A percentile compares a stretch with the other conserved stretches of the same genome.
Conservation (phyloP, 2,329 filamentous ascomycete species). For the Hypoxylon sp. region DNA sequence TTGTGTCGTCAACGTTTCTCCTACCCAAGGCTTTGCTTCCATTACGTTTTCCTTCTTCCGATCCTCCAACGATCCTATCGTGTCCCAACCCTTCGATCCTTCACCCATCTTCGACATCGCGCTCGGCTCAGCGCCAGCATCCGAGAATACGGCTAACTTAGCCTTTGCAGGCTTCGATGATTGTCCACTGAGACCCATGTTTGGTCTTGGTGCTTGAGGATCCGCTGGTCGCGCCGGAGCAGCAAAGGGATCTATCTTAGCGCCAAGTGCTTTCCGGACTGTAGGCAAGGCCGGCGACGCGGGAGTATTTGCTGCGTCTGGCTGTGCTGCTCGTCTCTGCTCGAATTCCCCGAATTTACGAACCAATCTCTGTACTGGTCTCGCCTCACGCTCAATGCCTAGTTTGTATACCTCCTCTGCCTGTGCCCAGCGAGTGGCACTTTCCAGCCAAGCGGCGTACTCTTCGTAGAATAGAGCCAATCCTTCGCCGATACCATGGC, state of each 20-base stretch:
- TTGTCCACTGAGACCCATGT: conserved; percentile 56
- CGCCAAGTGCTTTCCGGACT: conserved; percentile 81
- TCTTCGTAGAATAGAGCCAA: conserved; percentile 97
- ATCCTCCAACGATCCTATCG: conserved; percentile 83
- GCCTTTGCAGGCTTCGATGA: conserved; percentile 73
- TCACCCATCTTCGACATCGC: conserved; percentile 61
- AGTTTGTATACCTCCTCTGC: conserved; percentile 93
- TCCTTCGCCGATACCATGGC: conserved; percentile 85
- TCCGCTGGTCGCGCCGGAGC: conserved; percentile 62
- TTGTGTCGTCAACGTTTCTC: conserved; percentile 87
- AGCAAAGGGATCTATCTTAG: conserved; percentile 85
- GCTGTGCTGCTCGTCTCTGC: conserved; percentile 72
- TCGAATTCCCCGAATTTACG: conserved; percentile 96
- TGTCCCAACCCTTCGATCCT: conserved; percentile 84
- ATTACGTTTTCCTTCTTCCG: conserved; percentile 93
- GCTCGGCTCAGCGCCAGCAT: conserved; percentile 70
- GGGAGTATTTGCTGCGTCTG: conserved; percentile 71
- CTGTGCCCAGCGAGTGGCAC: conserved; percentile 83
- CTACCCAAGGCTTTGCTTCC: conserved; percentile 88
- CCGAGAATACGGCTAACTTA: conserved; percentile 92
- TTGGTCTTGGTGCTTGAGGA: conserved; percentile 70
- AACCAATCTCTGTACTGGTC: conserved; percentile 79
- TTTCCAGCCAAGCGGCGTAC: conserved; percentile 92
- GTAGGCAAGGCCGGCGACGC: conserved; percentile 87
- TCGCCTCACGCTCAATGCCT: conserved; percentile 87